phyloP scores from a whole-genome alignment of 2,329 filamentous ascomycete species.

The Nannizzia gypsea region DNA sequence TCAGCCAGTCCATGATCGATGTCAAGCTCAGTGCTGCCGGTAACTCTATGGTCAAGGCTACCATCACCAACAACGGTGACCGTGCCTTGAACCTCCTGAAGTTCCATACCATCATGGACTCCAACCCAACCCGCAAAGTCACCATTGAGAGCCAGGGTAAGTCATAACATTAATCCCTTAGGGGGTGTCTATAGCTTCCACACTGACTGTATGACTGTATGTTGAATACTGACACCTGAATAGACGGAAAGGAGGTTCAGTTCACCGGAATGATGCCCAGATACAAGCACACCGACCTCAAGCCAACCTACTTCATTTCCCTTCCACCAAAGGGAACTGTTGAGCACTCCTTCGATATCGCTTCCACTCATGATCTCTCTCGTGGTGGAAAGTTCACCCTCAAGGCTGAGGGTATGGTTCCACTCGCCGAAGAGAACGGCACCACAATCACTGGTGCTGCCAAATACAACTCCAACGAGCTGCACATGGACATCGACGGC shows the following conservation, averaged over 20 bases:
- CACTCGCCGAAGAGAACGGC: neutral
- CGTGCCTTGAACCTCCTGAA: conserved; percentile 6
- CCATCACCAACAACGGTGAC: conserved; percentile 10
- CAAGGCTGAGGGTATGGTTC: conserved; percentile 8
- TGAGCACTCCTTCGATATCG: conserved; percentile 11
- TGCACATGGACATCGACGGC: conserved; percentile 48
- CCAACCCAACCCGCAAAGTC: conserved; percentile 8
- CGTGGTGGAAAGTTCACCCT: conserved; percentile 7
- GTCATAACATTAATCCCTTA: neutral
- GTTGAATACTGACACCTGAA: neutral
- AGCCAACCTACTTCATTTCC: conserved; percentile 2
- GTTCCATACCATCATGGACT: conserved; percentile 11
- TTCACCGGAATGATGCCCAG: conserved; percentile 8
- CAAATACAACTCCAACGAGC: conserved; percentile 47
- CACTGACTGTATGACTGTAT: too few species aligned
- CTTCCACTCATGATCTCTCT: conserved; percentile 10
- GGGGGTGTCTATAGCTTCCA: too few species aligned
- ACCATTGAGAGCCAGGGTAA: conserved; percentile 11
- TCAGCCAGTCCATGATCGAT: conserved; percentile 2
- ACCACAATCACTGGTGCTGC: conserved; percentile 44
- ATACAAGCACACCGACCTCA: conserved; percentile 1
- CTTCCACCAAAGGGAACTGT: conserved; percentile 8
- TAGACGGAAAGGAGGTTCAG: conserved; percentile 4
- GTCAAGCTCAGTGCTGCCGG: conserved; percentile 10
- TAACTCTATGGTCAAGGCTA: conserved; percentile 11